Evolutionary conservation across 495 filamentous ascomycete species (phyloP).

Genomic region (Cladorrhinum samala): DNA sequence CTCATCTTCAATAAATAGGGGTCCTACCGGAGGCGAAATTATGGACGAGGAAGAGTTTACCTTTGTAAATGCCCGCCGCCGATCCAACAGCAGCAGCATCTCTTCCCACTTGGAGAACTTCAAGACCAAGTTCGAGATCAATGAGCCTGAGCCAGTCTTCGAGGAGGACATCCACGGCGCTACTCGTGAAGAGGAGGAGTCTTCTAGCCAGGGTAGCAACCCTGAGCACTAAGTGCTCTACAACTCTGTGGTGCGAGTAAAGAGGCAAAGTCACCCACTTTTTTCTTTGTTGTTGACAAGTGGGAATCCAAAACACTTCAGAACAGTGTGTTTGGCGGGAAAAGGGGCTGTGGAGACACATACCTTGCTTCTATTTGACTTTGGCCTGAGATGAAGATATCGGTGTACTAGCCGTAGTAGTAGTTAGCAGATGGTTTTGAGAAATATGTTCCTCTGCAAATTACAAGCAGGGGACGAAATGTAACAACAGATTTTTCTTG

Average conservation of each 20-base stretch:
- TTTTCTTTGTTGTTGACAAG: constrained; percentile 3
- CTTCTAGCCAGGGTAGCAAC: constrained; percentile 37
- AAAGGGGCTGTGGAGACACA: not conserved
- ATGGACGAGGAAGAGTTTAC: constrained; percentile 75
- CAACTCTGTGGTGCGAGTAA: constrained; percentile 26
- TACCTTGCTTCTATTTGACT: not conserved
- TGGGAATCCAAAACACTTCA: constrained; percentile 25
- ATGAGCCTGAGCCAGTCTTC: constrained; percentile 80
- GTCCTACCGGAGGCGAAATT: constrained; percentile 72
- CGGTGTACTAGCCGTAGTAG: too few species aligned
- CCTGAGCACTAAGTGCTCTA: constrained; percentile 29
- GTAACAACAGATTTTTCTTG: not conserved
- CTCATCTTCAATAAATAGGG: constrained; percentile 50
- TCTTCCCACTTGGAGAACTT: constrained; percentile 57
- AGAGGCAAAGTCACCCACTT: constrained; percentile 11
- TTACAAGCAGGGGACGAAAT: not conserved
- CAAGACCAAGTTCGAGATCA: constrained; percentile 84
- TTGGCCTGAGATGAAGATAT: constrained; percentile 9
- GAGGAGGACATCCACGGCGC: constrained; percentile 71
- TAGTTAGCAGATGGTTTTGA: not conserved
- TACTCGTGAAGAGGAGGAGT: constrained; percentile 40
- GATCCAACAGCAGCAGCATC: constrained; percentile 78
- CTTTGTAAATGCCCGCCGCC: constrained; percentile 79
- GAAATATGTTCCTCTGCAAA: not conserved
- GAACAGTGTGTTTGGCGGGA: constrained; percentile 16